Evolutionary conservation across 2,329 filamentous ascomycete species (phyloP), one percentile per base, ranked within the genome.

Genomic region (Trichoderma koningiopsis): DNA sequence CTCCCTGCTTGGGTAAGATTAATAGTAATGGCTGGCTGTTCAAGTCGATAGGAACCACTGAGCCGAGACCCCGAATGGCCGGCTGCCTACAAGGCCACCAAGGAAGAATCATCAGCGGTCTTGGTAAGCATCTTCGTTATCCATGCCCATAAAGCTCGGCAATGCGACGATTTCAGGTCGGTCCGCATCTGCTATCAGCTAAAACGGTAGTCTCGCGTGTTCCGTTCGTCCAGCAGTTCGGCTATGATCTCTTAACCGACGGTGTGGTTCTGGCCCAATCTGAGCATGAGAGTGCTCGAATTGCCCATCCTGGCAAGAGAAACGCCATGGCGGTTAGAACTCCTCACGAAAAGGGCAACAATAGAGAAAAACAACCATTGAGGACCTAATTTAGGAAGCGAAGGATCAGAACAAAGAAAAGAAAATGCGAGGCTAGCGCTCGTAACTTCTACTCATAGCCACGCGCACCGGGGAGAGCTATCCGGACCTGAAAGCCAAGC

Each of bases 221-320:
- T 43, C 19, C 19, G 16, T 56, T 56, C 29, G 27, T 33, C 27
- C 53, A 19, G 53, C 14, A 24, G 22, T 31, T 55, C 33, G 61
- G 61, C 49, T 52, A 64, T 55, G 22, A 55, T n/a, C 16, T 53
- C 33, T 40, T 35, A 40, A 37, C 61, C 61, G 49, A 64, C 24
- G 61, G 49, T 40, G 49, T 40, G 49, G 61, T 55, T 43, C 53
- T 24, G 33, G 10, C 27, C 49, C 40, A 55, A 49, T 31, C 61
- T 40, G 16, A 19, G 49, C 11, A 43, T 40, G 37, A 16, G 33
- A 29, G 33, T 33, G 29, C 53, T 33, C 16, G 47, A 56, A 56
- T 24, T 40, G 19, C 24, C 31, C 33, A 31, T 27, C 10, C 43
- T 62, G 43, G 47, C 29, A 33, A n/a, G 43, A 62, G 47, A 52